phyloP scores from a whole-genome alignment of 2,329 filamentous ascomycete genomes.

The Fusarium tricinctum region DNA sequence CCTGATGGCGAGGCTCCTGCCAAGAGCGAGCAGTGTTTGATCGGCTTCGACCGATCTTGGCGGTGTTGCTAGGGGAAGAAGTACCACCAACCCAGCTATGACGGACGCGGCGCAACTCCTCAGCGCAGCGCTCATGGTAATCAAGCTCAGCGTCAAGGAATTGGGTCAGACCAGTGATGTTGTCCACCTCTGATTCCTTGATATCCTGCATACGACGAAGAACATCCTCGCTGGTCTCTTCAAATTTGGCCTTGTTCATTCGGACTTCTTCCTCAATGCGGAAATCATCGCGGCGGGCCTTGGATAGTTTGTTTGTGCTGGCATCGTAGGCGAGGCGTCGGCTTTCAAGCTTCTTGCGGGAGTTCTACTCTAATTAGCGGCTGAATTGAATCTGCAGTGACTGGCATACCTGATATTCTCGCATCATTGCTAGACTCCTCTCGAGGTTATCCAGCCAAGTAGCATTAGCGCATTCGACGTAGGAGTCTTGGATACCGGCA shows the following conservation, averaged over 20 bases:
- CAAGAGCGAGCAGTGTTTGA: slow-evolving; percentile 65
- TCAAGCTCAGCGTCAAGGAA: slow-evolving; percentile 92
- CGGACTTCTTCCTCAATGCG: slow-evolving; percentile 92
- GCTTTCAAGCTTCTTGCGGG: slow-evolving; percentile 94
- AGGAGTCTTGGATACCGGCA: slow-evolving; percentile 86
- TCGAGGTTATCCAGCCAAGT: slow-evolving; percentile 95
- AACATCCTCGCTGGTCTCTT: slow-evolving; percentile 94
- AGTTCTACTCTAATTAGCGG: slow-evolving; percentile 63
- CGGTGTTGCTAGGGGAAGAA: slow-evolving; percentile 42
- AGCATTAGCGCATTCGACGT: slow-evolving; percentile 80
- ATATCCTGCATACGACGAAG: slow-evolving; percentile 95
- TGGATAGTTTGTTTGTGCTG: slow-evolving; percentile 89
- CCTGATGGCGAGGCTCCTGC: slow-evolving; percentile 56
- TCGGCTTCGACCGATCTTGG: slow-evolving; percentile 54
- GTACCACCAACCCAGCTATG: slow-evolving; percentile 59
- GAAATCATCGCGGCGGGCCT: slow-evolving; percentile 94
- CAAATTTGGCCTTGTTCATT: slow-evolving; percentile 93
- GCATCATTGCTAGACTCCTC: slow-evolving; percentile 92
- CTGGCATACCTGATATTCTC: slow-evolving; percentile 87
- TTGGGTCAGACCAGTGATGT: slow-evolving; percentile 80
- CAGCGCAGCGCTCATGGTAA: slow-evolving; percentile 91
- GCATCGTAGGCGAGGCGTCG: slow-evolving; percentile 92
- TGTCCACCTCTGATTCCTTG: slow-evolving; percentile 90
- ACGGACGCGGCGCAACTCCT: slow-evolving; percentile 76
- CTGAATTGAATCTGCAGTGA: background rate